A percentile compares a stretch with the other conserved stretches of the same genome.
Evolutionary conservation across 805 yeast species (phyloP).

Genomic region (Candida yuanshanica): DNA sequence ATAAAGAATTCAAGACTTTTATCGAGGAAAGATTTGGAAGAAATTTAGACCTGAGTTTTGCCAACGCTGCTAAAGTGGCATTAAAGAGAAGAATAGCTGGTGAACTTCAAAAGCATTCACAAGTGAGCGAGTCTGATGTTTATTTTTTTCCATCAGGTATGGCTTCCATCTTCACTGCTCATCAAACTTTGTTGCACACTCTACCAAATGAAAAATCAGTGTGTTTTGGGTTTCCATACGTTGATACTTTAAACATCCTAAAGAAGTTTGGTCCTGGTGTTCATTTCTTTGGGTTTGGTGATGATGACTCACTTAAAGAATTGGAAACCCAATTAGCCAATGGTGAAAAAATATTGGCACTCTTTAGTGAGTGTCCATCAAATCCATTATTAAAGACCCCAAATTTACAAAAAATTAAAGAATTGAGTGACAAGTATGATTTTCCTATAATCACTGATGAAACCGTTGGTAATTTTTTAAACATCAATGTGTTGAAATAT

Average conservation of each 20-base stretch:
- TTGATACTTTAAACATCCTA: conserved; percentile 82
- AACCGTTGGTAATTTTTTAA: conserved; percentile 87
- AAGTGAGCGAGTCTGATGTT: conserved; percentile 54
- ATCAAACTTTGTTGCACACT: conserved; percentile 43
- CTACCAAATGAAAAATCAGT: conserved; percentile 52
- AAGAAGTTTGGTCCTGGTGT: conserved; percentile 91
- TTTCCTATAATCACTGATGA: conserved; percentile 89
- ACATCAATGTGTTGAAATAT: conserved; percentile 72
- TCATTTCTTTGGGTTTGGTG: conserved; percentile 81
- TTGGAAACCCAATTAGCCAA: conserved; percentile 55
- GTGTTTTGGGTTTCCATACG: conserved; percentile 95
- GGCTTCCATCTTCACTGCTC: conserved; percentile 86
- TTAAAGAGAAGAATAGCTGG: conserved; percentile 72
- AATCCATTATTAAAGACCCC: conserved; percentile 91
- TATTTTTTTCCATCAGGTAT: conserved; percentile 86
- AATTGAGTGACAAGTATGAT: conserved; percentile 59
- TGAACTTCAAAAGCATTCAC: conserved; percentile 40
- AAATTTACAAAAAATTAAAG: conserved; percentile 56
- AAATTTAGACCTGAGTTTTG: conserved; percentile 71
- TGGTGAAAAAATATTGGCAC: conserved; percentile 65
- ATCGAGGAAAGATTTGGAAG: conserved; percentile 91
- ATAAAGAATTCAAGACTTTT: conserved; percentile 55
- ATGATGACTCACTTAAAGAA: conserved; percentile 58
- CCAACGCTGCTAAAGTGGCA: conserved; percentile 68
- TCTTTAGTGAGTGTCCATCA: conserved; percentile 92